Evolutionary conservation across 2,329 filamentous ascomycete genomes (phyloP).

Genomic region (Lachnellula suecica): DNA sequence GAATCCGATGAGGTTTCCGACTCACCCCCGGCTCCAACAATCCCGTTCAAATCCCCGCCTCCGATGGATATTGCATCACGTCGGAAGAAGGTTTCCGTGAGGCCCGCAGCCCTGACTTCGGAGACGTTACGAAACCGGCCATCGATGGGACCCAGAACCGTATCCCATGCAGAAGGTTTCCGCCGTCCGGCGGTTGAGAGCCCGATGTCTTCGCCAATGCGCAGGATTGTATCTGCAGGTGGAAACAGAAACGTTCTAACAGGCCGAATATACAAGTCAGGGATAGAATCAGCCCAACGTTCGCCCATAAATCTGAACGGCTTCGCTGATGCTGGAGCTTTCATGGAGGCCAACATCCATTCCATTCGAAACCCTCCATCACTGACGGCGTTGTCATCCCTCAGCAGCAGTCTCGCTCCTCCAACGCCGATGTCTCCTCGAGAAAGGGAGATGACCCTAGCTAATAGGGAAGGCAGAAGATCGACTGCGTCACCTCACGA

Average conservation of each 20-base stretch:
- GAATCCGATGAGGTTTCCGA: constrained; percentile 18
- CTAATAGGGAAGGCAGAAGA: constrained; percentile 20
- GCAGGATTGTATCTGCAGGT: constrained; percentile 32
- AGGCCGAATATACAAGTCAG: constrained; percentile 30
- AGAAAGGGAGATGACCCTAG: constrained; percentile 27
- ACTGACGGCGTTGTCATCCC: constrained; percentile 23
- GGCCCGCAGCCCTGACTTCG: constrained; percentile 29
- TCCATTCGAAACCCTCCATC: constrained; percentile 23
- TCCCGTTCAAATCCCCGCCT: constrained; percentile 29
- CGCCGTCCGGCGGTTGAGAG: constrained; percentile 27
- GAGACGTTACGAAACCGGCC: constrained; percentile 27
- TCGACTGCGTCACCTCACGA: constrained; percentile 28
- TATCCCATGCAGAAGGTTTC: constrained; percentile 31
- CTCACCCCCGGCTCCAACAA: constrained; percentile 25
- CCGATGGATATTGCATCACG: constrained; percentile 31
- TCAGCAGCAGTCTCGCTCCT: constrained; percentile 32
- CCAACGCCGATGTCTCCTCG: constrained; percentile 33
- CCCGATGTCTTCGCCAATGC: constrained; percentile 32
- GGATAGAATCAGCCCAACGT: constrained; percentile 30
- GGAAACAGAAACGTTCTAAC: constrained; percentile 28
- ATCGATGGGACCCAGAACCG: constrained; percentile 28
- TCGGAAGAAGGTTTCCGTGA: constrained; percentile 31
- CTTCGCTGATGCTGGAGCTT: constrained; percentile 25
- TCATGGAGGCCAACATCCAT: constrained; percentile 30
- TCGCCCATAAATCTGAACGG: constrained; percentile 31